Conservation (phyloP, 768 basidiomycete species). For the Mycena alexandri region DNA sequence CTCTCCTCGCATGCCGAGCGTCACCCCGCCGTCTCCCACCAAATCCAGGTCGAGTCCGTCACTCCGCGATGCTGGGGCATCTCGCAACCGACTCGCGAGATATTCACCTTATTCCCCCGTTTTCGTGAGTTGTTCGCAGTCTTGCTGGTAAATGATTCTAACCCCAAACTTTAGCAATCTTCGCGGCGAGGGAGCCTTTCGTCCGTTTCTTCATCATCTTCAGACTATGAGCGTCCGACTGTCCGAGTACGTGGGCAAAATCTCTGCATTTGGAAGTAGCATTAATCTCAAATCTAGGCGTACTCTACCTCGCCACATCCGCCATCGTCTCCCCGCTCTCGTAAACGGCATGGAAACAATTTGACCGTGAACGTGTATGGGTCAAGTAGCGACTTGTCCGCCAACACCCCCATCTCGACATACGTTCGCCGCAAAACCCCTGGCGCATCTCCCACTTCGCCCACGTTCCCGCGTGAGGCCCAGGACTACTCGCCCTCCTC, state of each 20-base stretch:
- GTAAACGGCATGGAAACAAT: constrained; percentile 58
- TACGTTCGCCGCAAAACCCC: constrained; percentile 87
- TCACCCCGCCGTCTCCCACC: constrained; percentile 49
- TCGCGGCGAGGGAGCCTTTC: constrained; percentile 62
- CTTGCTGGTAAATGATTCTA: background rate
- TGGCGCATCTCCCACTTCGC: constrained; percentile 76
- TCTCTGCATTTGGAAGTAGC: constrained; percentile 19
- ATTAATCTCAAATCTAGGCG: constrained; percentile 43
- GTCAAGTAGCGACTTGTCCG: constrained; percentile 65
- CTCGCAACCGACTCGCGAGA: constrained; percentile 55
- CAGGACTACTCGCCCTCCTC: constrained; percentile 53
- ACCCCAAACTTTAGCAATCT: constrained; percentile 46
- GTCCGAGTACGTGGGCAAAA: constrained; percentile 45
- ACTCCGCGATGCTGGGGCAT: constrained; percentile 52
- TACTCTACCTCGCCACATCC: constrained; percentile 55
- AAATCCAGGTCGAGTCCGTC: constrained; percentile 61
- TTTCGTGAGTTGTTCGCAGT: constrained; percentile 48
- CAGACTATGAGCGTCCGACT: constrained; percentile 55
- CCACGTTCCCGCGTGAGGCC: constrained; percentile 67
- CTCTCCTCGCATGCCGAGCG: constrained; percentile 53
- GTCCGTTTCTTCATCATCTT: constrained; percentile 55
- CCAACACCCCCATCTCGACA: constrained; percentile 82
- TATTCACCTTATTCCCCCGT: constrained; percentile 65
- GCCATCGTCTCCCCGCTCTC: constrained; percentile 58
- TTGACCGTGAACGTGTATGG: constrained; percentile 63